Evolutionary conservation across 208 protist species (phyloP).

Genomic region (Leishmania arabica): DNA sequence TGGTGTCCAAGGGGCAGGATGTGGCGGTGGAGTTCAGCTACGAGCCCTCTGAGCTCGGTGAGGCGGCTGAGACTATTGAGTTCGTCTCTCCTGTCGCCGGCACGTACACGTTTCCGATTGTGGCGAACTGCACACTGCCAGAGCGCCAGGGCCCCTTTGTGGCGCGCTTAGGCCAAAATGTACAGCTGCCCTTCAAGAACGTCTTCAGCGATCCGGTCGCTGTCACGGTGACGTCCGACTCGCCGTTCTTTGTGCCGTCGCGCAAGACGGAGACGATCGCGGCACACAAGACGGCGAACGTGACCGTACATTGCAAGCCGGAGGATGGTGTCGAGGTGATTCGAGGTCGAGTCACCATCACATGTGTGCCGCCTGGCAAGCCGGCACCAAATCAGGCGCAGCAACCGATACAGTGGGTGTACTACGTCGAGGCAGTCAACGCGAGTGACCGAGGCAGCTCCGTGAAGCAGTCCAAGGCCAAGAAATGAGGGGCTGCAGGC

Average conservation of each 20-base stretch:
- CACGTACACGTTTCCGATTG: slow-evolving; percentile 91
- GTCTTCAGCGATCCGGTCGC: slow-evolving; percentile 88
- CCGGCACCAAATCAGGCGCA: slow-evolving; percentile 6
- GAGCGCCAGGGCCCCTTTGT: slow-evolving; percentile 93
- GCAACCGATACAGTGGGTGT: slow-evolving; percentile 80
- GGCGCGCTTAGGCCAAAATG: slow-evolving; percentile 63
- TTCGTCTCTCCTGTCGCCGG: slow-evolving; percentile 86
- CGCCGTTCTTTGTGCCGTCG: slow-evolving; percentile 76
- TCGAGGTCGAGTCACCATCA: slow-evolving; percentile 37
- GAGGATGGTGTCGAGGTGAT: slow-evolving; percentile 35
- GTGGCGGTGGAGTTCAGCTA: slow-evolving; percentile 92
- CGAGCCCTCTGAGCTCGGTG: slow-evolving; percentile 92
- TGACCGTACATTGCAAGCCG: slow-evolving; percentile 77
- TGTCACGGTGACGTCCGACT: slow-evolving; percentile 86
- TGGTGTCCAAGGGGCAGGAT: slow-evolving; percentile 80
- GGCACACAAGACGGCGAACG: slow-evolving; percentile 81
- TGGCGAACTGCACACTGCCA: slow-evolving; percentile 86
- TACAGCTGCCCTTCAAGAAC: slow-evolving; percentile 93
- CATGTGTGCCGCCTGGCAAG: slow-evolving; percentile 45
- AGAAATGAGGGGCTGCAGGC: slow-evolving; percentile 3
- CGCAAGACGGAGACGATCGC: slow-evolving; percentile 81
- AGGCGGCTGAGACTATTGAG: slow-evolving; percentile 74
- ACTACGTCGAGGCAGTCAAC: slow-evolving; percentile 75
- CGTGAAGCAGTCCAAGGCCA: slow-evolving; percentile 19
- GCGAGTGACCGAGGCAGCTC: slow-evolving; percentile 17